These are phyloP conservation scores for Fusarium sp. DNA, from an alignment of 2,329 filamentous ascomycete genomes.

Conservation along the genomic window DNA sequence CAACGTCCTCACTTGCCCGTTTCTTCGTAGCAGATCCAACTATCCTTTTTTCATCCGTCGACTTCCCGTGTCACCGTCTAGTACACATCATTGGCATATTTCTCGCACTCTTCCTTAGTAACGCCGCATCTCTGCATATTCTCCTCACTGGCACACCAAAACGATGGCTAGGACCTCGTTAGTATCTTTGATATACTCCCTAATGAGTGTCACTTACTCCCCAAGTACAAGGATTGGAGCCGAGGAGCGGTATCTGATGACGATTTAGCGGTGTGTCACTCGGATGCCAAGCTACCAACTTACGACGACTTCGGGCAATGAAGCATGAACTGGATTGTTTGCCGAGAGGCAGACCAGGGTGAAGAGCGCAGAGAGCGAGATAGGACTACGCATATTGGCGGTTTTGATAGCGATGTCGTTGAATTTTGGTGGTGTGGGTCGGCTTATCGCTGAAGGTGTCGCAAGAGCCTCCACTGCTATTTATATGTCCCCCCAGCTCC, in stretches of 20 bases:
- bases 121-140: constrained; percentile 8
- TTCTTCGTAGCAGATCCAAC: not conserved
- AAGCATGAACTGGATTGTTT: not conserved
- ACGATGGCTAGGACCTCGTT: not conserved
- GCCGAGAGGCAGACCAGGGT: not conserved
- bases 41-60: not conserved
- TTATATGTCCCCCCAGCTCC: not conserved
- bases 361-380: not conserved
- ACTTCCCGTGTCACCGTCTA: not conserved
- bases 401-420: not conserved
- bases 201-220: not conserved
- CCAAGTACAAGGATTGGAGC: constrained; percentile 7
- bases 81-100: constrained; percentile 1
- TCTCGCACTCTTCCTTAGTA: constrained; percentile 5
- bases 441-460: not conserved
- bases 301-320: not conserved
- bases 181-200: not conserved
- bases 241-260: not conserved
- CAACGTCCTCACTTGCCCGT: not conserved
- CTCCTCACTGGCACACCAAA: constrained; percentile 7
- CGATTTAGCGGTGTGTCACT: not conserved
- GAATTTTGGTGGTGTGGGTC: not conserved
- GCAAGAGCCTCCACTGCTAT: not conserved
- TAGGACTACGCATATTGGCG: not conserved
- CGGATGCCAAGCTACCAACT: not conserved